Evolutionary conservation across 257 asterid genomes (phyloP).

Genomic region (Petunia secreta): DNA sequence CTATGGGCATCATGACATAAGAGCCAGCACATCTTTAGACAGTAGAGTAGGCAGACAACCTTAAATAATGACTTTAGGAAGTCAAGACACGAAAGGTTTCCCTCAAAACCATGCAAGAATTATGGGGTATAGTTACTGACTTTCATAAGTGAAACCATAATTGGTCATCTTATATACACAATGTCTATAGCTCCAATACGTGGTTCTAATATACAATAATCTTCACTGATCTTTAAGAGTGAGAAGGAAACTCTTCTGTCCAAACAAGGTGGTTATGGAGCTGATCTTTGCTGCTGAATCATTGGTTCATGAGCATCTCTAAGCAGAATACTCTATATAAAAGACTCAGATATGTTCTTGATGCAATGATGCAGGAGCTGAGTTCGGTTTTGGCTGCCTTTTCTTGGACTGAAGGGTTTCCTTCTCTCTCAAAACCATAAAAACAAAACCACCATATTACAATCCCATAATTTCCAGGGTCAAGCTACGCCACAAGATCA

Average conservation of each 20-base stretch:
- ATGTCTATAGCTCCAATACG: too few species aligned
- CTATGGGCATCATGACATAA: background rate
- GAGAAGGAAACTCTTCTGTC: slow-evolving; percentile 32
- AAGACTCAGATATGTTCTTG: slow-evolving; percentile 12
- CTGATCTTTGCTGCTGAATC: slow-evolving; percentile 41
- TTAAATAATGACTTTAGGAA: background rate
- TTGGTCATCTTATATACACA: background rate
- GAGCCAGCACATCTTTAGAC: slow-evolving; percentile 2
- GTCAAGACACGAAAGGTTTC: slow-evolving; percentile 9
- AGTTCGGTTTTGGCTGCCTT: slow-evolving; percentile 28
- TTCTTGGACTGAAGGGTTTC: slow-evolving; percentile 46
- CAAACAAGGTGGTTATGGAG: slow-evolving; percentile 26
- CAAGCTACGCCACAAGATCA: too few species aligned
- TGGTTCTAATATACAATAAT: background rate
- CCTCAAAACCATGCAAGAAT: slow-evolving; percentile 39
- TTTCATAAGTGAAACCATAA: background rate
- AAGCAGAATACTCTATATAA: background rate
- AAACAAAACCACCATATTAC: background rate
- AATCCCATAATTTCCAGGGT: too few species aligned
- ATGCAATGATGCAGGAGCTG: slow-evolving; percentile 37
- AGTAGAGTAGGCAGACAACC: background rate
- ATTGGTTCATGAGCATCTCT: slow-evolving; percentile 37
- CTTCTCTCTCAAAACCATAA: slow-evolving; percentile 20
- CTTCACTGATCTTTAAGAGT: background rate
- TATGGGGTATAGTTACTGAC: slow-evolving; percentile 22